Conservation (phyloP, 2,329 filamentous ascomycete species). For the Aspergillus caelatus region DNA sequence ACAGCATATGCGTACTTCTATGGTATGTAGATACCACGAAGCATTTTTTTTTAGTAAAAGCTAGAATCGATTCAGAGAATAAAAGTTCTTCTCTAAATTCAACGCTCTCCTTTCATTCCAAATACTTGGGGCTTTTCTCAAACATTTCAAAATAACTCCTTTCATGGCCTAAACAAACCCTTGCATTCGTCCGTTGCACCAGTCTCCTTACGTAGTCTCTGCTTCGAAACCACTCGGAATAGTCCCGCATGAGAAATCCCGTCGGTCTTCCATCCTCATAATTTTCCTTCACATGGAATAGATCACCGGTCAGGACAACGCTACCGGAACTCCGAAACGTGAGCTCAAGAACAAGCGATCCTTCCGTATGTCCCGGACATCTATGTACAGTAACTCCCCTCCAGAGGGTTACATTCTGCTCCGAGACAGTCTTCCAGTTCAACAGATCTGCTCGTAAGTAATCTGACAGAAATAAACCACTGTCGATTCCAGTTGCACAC, state of each 20-base stretch:
- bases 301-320: background rate
- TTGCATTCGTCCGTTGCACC: constrained; percentile 5
- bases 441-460: background rate
- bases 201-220: constrained; percentile 1
- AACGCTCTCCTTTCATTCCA: too few relatives aligned
- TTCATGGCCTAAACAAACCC: constrained; percentile 5
- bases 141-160: constrained; percentile 5
- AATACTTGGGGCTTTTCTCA: background rate
- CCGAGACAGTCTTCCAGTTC: constrained; percentile 1
- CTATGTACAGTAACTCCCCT: background rate
- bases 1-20: too few relatives aligned
- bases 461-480: background rate
- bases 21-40: too few relatives aligned
- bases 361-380: background rate
- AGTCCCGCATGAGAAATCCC: constrained; percentile 5
- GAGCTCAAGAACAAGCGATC: background rate
- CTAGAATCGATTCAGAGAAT: too few relatives aligned
- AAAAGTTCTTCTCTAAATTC: too few relatives aligned
- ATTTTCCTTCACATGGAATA: constrained; percentile 3
- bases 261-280: background rate
- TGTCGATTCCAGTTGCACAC: background rate
- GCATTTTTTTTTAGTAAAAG: too few relatives aligned
- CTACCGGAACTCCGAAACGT: background rate
- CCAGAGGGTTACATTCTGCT: background rate
- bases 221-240: constrained; percentile 4